Evolutionary conservation across 2,329 filamentous ascomycete species (phyloP), one percentile per base, ranked within the genome.

Genomic region (Truncatella angustata): DNA sequence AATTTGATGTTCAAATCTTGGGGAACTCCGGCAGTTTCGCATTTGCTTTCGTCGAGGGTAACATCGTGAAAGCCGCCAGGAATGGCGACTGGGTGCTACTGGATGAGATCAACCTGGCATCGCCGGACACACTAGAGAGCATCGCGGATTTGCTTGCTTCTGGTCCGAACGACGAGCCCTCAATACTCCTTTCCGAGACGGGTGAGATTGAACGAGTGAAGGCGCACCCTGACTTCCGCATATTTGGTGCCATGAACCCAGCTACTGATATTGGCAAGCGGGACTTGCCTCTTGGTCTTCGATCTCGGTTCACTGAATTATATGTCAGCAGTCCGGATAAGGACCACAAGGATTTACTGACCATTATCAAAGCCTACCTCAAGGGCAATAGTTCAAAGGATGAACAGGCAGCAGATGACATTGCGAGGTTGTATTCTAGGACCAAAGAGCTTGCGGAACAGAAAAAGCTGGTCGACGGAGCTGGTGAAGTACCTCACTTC

Each of bases 181-280:
- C 90, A 0, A 85, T 99, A 42, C 74, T 99, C 4, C 79, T 99
- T 6, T 92, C 92, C 0, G 94, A 99, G 72, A 94, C 91, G 35
- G 94, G 94, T 34, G 91, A 94, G 60, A 90, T 96, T 39, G 91
- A 97, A 68, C 84, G 92, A 58, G 86, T 99, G 32, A 80, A 86
- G 55, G 94, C 92, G 1, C 93, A 99, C 68, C 87, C 91, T 0
- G 86, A 96, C 58, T 99, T 99, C 68, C 86, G 94, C 35, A 89
- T 99, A 12, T 99, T 99, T 65, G 95, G 90, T 48, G 94, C 95
- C 24, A 99, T 99, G 94, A 99, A 99, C 64, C 94, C 94, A 26
- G 94, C 94, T 4, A 99, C 94, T 3, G 94, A 99, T 73, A 86
- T 97, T 51, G 94, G 95, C 55, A 99, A 99, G 72, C 87, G 93